A percentile compares a stretch with the other conserved stretches of the same genome.
phyloP scores from a whole-genome alignment of 1,139 yeast species.

The Pneumocystis sp. region DNA sequence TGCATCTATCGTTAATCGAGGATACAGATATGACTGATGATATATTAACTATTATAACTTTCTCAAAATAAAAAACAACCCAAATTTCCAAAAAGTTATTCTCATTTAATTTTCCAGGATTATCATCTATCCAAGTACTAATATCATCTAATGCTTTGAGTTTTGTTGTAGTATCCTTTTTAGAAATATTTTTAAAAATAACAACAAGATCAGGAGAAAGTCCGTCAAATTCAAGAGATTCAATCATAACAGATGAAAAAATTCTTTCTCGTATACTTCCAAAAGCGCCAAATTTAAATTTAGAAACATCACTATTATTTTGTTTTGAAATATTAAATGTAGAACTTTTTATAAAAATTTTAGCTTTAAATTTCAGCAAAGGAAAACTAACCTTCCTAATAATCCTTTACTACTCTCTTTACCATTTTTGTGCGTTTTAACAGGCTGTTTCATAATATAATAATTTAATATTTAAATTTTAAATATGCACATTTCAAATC shows the following conservation, averaged over 20 bases:
- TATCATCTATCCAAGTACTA: slow-evolving; percentile 22
- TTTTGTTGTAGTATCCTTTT: slow-evolving; percentile 68
- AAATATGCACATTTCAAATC: not conserved
- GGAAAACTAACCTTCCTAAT: not conserved
- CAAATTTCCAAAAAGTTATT: slow-evolving; percentile 13
- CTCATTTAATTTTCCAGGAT: slow-evolving; percentile 22
- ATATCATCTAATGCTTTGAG: slow-evolving; percentile 63
- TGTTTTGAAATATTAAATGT: not conserved
- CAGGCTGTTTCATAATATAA: not conserved
- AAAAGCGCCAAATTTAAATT: not conserved
- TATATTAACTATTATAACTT: not conserved
- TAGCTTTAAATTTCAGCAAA: not conserved
- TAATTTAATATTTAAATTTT: not conserved
- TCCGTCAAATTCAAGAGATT: not conserved
- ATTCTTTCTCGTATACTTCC: not conserved
- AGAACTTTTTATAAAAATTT: not conserved
- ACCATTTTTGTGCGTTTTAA: not conserved
- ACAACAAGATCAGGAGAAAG: slow-evolving; percentile 30
- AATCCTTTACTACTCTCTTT: not conserved
- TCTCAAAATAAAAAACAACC: not conserved
- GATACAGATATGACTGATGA: slow-evolving; percentile 3
- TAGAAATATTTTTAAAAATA: slow-evolving; percentile 56
- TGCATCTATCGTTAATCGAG: slow-evolving; percentile 4
- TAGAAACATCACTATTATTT: not conserved
- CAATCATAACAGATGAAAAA: not conserved